Base-by-base conservation (phyloP, 805 yeast genomes). In the Lipomyces spencermartinsiae region DNA sequence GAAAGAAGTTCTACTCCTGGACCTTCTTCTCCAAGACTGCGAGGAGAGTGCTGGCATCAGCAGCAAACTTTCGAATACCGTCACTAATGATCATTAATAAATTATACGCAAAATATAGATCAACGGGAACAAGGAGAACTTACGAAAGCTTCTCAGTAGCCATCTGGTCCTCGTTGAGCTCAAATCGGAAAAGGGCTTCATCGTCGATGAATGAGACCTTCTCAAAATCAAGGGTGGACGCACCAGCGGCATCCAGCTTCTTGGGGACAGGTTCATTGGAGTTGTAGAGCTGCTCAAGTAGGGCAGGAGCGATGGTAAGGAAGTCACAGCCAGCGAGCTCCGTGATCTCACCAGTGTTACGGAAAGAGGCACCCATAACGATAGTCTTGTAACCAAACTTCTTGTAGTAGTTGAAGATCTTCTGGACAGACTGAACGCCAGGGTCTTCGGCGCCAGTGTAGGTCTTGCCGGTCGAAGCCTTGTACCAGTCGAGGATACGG, bases 321-420 rank as follows among this genome's bases (percentile, higher is more conserved):
- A 84, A 93, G 81, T 95, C 99, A 79, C 92, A 89, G 81, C 99
- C 99, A 68, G 99, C 98, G 76, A 95, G 86, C 76, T 96, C 97
- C 82, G 89, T 90, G 83, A 95, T 92, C 85, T 94, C 99, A 75
- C 93, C 97, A 71, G 84, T 82, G 86, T 93, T 95, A 89, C 99
- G 94, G 93, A 95, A 94, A 69, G 98, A 94, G 69, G 99, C 99
- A 83, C 99, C 99, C 99, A 95, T 95, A 79, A 95, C 98, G 79
- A 95, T 93, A 81, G 99, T 95, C 77, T 94, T 86, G 89, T 95
- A 95, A 76, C 89, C 94, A 82, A 82, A 92, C 85, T 94, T 94
- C 89, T 95, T 95, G 91, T 95, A 95, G 89, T 95, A 95, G 90
- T 93, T 91, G 91, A 81, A 95, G 82, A 95, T 95, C 71, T 79